A percentile compares a stretch with the other conserved stretches of the same genome.
Evolutionary conservation across 2,329 filamentous ascomycete genomes (phyloP).

Genomic region (Hymenoscyphus infarciens): DNA sequence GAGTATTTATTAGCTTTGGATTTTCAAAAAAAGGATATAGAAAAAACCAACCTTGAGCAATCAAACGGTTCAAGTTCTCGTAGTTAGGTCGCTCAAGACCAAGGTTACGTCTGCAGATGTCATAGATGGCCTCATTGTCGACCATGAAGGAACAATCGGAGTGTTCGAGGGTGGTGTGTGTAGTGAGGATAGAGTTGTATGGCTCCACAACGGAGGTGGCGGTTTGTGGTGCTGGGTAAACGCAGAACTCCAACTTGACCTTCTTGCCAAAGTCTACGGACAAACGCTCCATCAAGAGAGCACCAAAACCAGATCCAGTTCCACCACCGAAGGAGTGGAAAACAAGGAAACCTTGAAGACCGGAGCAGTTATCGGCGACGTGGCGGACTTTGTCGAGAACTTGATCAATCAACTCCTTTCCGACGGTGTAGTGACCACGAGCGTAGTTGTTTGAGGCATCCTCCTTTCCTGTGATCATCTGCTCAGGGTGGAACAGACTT

Average conservation of each 20-base stretch:
- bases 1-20: slow-evolving; percentile 31
- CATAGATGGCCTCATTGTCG: slow-evolving; percentile 99
- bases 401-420: slow-evolving; percentile 98
- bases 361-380: slow-evolving; percentile 95
- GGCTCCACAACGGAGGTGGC: slow-evolving; percentile 98
- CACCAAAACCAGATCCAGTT: slow-evolving; percentile 97
- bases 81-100: slow-evolving; percentile 97
- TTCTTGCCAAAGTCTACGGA: slow-evolving; percentile 99
- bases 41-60: slow-evolving; percentile 75
- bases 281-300: slow-evolving; percentile 96
- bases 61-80: slow-evolving; percentile 98
- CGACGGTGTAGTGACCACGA: slow-evolving; percentile 98
- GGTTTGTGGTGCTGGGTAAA: slow-evolving; percentile 96
- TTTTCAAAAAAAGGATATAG: not conserved
- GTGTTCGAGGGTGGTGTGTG: slow-evolving; percentile 98
- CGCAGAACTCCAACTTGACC: slow-evolving; percentile 99
- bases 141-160: slow-evolving; percentile 99
- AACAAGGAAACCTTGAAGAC: slow-evolving; percentile 97
- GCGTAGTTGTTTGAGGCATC: slow-evolving; percentile 99
- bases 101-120: slow-evolving; percentile 97
- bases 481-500: slow-evolving; percentile 95
- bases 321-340: slow-evolving; percentile 99
- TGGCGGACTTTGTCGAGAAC: slow-evolving; percentile 97
- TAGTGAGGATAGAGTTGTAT: slow-evolving; percentile 99
- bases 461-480: slow-evolving; percentile 99